A percentile compares a stretch with the other conserved stretches of the same genome.
Conservation (phyloP, 768 basidiomycete genomes). For the Amanita brunnescens region DNA sequence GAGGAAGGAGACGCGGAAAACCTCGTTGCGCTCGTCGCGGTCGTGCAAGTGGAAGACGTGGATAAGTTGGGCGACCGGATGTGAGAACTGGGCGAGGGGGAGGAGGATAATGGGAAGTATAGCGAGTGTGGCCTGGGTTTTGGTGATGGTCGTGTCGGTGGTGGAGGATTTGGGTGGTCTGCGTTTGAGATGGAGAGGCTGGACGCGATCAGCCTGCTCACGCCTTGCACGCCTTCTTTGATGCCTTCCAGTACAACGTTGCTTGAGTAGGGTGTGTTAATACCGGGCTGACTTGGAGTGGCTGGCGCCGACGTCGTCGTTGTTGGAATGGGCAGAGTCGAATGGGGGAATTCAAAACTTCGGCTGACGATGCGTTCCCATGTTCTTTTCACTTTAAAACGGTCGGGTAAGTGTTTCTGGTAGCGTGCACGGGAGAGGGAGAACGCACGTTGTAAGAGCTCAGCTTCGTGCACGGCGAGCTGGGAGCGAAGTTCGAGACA, state of each 20-base stretch:
- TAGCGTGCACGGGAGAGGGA: neutral
- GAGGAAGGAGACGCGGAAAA: constrained; percentile 40
- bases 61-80: constrained; percentile 18
- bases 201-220: constrained; percentile 47
- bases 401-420: neutral
- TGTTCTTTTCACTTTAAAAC: constrained; percentile 57
- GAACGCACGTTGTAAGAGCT: constrained; percentile 51
- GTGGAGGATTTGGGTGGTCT: neutral
- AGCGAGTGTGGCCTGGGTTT: neutral
- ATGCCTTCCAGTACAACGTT: constrained; percentile 47
- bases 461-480: constrained; percentile 62
- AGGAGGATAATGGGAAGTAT: neutral
- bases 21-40: constrained; percentile 15
- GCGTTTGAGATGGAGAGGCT: constrained; percentile 19
- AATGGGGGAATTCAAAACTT: constrained; percentile 33
- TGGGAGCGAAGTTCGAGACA: constrained; percentile 76
- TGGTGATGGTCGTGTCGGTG: neutral
- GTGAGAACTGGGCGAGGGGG: neutral
- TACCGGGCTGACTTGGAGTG: constrained; percentile 7
- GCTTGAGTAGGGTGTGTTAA: constrained; percentile 22
- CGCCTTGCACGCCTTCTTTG: constrained; percentile 55
- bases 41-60: constrained; percentile 23
- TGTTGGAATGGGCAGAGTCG: constrained; percentile 6
- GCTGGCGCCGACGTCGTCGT: constrained; percentile 9
- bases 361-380: constrained; percentile 76